Evolutionary conservation across 2,329 filamentous ascomycete genomes (phyloP), one percentile per base, ranked within the genome.

Genomic region (Leptographium lundbergii): DNA sequence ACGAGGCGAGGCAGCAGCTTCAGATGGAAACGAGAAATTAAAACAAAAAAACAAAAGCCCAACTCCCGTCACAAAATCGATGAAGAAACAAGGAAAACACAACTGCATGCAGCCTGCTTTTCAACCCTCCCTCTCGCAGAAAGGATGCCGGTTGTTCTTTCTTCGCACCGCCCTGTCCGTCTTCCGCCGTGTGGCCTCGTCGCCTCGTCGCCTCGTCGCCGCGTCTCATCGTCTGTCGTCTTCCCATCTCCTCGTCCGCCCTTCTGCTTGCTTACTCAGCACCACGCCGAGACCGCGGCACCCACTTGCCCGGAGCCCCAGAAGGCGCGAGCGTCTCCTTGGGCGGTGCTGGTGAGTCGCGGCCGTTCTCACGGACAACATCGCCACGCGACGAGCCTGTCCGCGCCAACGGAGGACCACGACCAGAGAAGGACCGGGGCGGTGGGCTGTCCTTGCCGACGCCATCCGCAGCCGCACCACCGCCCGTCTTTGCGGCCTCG

Each of bases 271-370:
- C 17, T n/a, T 27, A 63, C 57, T 65, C 62, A 57, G 39, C 61
- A 24, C 63, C 65, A n/a, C 66, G 66, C 29, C 67, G 66, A 48
- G 64, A 70, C 65, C 65, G 73, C 57, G 82, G 82, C 66, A 85
- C 79, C 72, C 78, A 86, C 70, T 83, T 85, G 65, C 81, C 81
- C 53, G 78, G 66, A 32, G 71, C 74, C 50, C 81, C 78, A 50
- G 77, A 76, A 19, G 81, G 70, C 67, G 77, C 78, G 61, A 82
- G 72, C 54, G 74, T 64, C 71, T 83, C 80, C 45, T 72, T 65
- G 39, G 72, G 65, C 54, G 76, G 50, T 50, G 76, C 67, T 10
- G 76, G 70, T 50, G 76, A 73, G 50, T 72, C 72, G 54, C 71
- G 68, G 55, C 65, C 59, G 50, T 73, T 73, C 65, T 76, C 75